phyloP scores from a whole-genome alignment of 1,139 yeast genomes.

The Debaryomyces udenii region DNA sequence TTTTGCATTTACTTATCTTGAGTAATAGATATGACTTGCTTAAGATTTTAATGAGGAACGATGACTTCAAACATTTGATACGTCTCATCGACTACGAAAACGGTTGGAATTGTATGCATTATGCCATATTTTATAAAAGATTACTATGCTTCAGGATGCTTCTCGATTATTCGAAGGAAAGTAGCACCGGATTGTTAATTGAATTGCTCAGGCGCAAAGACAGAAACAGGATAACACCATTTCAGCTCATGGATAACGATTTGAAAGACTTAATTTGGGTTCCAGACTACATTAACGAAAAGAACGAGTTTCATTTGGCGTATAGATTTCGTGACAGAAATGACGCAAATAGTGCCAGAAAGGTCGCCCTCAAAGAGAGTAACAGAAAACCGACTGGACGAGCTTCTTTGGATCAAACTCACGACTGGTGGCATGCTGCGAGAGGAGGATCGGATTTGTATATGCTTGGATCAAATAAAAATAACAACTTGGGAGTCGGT shows the following conservation, averaged over 20 bases:
- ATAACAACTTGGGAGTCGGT: conserved; percentile 69
- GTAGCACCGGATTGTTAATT: conserved; percentile 22
- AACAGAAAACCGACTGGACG: neutral
- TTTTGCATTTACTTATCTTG: conserved; percentile 60
- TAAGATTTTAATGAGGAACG: conserved; percentile 48
- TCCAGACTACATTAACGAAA: conserved; percentile 47
- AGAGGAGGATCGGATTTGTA: conserved; percentile 65
- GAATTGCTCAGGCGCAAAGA: conserved; percentile 63
- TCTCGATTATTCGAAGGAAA: conserved; percentile 35
- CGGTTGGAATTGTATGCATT: conserved; percentile 84
- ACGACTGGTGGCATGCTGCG: conserved; percentile 34
- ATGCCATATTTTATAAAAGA: conserved; percentile 62
- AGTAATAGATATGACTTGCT: conserved; percentile 54
- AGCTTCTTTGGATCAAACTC: neutral
- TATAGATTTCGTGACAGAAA: conserved; percentile 23
- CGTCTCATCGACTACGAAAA: conserved; percentile 66
- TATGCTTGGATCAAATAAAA: conserved; percentile 67
- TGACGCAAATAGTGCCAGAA: conserved; percentile 7
- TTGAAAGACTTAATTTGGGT: conserved; percentile 43
- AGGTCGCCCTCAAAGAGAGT: neutral
- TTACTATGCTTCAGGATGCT: conserved; percentile 57
- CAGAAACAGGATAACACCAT: conserved; percentile 64
- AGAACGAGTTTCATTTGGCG: conserved; percentile 25
- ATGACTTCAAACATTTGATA: conserved; percentile 40
- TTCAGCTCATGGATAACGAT: conserved; percentile 56